Evolutionary conservation across 2,329 filamentous ascomycete genomes (phyloP), one percentile per base, ranked within the genome.

Genomic region (Leptographium procerum): DNA sequence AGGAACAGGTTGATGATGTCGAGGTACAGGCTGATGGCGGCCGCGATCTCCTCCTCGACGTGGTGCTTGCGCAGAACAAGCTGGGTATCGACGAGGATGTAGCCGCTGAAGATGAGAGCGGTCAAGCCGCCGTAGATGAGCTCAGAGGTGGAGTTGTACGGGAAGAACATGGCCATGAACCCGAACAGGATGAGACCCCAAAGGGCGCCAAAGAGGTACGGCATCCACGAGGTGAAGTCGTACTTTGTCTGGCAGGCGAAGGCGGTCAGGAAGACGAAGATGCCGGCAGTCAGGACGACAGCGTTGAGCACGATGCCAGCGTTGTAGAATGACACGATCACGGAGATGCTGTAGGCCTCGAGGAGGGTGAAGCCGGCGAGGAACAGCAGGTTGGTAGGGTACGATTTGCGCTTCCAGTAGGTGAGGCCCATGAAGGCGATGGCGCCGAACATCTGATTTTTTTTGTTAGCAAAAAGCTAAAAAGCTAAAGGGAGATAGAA

Each of bases 171-270:
- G 64, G 86, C 80, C 82, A 97, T 91, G 77, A 99, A 94, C 55
- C 94, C 89, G 69, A 97, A 96, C 47, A 99, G 77, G 62, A 99
- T 80, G 60, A 96, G 75, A 8, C 88, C 86, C 94, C 94, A 97
- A 22, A 99, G 81, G 0, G 80, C 86, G 60, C 91, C 91, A 67
- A 95, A 95, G 4, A 97, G 83, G 70, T 96, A 97, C 22, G 94
- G 92, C 78, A 92, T 89, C 92, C 94, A 99, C 63, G 84, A 87
- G 1, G 92, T 97, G 71, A 99, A 99, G 77, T 99, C 94, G 70
- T 99, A 99, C 72, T 95, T 95, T 64, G 88, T 89, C 77, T 99
- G 94, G 82, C 91, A 96, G 55, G 94, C 94, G 71, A 99, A 97
- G 51, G 91, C 73, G 1, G 87, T 89, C 56, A 91, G 81, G 67